These are phyloP conservation scores for Colletotrichum truncatum DNA, from an alignment of 2,329 filamentous ascomycete species.

Conservation along the genomic window DNA sequence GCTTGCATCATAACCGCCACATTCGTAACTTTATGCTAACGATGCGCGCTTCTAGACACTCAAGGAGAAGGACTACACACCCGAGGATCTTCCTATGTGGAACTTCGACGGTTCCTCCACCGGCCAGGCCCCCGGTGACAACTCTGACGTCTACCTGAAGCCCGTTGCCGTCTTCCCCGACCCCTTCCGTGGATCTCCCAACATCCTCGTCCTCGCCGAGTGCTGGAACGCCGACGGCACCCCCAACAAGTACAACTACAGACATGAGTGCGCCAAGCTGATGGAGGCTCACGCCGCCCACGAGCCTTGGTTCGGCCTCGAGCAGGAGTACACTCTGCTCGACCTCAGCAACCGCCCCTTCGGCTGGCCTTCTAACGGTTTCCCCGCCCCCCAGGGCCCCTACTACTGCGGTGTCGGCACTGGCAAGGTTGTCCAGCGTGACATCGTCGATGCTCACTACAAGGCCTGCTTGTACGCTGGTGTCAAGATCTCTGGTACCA, in stretches of 20 bases:
- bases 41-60: slow-evolving; percentile 54
- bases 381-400: slow-evolving; percentile 90
- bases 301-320: slow-evolving; percentile 96
- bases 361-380: slow-evolving; percentile 80
- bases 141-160: slow-evolving; percentile 97
- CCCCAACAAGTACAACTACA: slow-evolving; percentile 99
- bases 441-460: slow-evolving; percentile 96
- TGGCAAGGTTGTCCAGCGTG: slow-evolving; percentile 96
- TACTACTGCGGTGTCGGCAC: slow-evolving; percentile 94
- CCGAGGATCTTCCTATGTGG: slow-evolving; percentile 63
- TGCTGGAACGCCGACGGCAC: slow-evolving; percentile 94
- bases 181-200: slow-evolving; percentile 88
- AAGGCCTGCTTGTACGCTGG: slow-evolving; percentile 75
- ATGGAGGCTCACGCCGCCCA: slow-evolving; percentile 88
- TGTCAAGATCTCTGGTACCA: slow-evolving; percentile 96
- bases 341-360: slow-evolving; percentile 88
- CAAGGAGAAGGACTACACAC: slow-evolving; percentile 57
- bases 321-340: slow-evolving; percentile 85
- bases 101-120: slow-evolving; percentile 84
- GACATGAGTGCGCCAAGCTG: slow-evolving; percentile 87
- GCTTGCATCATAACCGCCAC: neutral
- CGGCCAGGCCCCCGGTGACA: slow-evolving; percentile 89
- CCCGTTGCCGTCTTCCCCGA: slow-evolving; percentile 90
- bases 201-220: slow-evolving; percentile 94
- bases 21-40: slow-evolving; percentile 29